A percentile compares a stretch with the other conserved stretches of the same genome.
Evolutionary conservation across 192 early-diverging fungal species (phyloP).

Genomic region (Coemansia sp.): DNA sequence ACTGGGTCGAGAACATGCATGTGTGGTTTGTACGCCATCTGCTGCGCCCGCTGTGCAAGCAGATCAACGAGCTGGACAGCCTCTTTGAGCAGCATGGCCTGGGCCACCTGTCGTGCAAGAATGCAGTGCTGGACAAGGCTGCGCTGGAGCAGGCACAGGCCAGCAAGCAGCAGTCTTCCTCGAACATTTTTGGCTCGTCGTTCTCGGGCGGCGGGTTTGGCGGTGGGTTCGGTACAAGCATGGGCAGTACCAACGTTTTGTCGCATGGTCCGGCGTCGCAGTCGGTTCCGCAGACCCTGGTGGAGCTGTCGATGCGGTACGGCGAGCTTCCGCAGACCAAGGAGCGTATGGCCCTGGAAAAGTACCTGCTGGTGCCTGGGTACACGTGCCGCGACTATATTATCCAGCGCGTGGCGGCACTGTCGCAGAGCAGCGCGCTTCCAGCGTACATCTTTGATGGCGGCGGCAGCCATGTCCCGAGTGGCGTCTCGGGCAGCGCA

Average conservation of each 20-base stretch:
- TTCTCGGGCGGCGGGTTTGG: conserved; percentile 6
- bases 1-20: conserved; percentile 46
- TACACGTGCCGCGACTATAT: conserved; percentile 35
- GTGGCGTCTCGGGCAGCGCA: background rate
- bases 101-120: conserved; percentile 37
- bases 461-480: conserved; percentile 18
- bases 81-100: conserved; percentile 37
- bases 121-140: conserved; percentile 21
- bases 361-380: conserved; percentile 43
- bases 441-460: conserved; percentile 37
- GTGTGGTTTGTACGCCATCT: conserved; percentile 47
- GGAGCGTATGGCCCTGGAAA: conserved; percentile 49
- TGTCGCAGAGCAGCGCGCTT: conserved; percentile 38
- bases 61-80: conserved; percentile 39
- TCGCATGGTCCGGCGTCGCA: conserved; percentile 2
- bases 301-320: conserved; percentile 30
- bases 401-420: conserved; percentile 33
- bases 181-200: background rate
- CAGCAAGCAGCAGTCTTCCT: background rate
- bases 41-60: conserved; percentile 36
- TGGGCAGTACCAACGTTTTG: conserved; percentile 1
- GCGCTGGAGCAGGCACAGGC: conserved; percentile 33
- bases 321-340: conserved; percentile 36
- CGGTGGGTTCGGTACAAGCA: conserved; percentile 14
- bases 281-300: conserved; percentile 28